These are phyloP conservation scores for Dendrocalamus latiflorus DNA, from an alignment of 202 grass and related monocot genomes.

Conservation along the genomic window DNA sequence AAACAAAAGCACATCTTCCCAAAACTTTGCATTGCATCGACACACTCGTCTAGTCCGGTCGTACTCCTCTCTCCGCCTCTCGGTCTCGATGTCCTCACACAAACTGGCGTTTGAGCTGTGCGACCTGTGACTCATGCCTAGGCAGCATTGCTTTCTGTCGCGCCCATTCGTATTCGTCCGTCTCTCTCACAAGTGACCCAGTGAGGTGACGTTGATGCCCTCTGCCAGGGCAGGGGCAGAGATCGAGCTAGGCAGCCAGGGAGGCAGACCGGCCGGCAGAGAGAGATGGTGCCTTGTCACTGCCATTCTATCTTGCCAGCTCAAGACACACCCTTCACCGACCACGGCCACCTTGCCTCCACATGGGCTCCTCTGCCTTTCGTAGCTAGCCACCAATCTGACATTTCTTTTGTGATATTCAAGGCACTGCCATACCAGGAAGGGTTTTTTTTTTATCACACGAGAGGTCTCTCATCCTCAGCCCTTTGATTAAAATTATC, in stretches of 20 bases:
- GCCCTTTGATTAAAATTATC: too few species aligned
- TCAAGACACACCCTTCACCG: not conserved
- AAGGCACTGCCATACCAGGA: too few species aligned
- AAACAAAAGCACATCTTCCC: not conserved
- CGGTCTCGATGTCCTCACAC: not conserved
- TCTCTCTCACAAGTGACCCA: not conserved
- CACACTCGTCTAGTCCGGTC: not conserved
- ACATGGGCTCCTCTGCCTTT: not conserved
- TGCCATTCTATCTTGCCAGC: constrained; percentile 2
- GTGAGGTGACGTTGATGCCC: not conserved
- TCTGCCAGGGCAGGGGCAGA: not conserved
- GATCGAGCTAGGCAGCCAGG: not conserved
- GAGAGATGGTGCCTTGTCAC: not conserved
- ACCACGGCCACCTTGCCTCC: constrained; percentile 5
- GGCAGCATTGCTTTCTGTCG: not conserved
- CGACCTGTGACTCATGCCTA: not conserved
- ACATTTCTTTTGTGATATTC: not conserved
- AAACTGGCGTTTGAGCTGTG: not conserved
- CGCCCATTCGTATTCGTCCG: not conserved
- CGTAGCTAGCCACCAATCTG: constrained; percentile 1
- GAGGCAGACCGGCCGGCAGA: not conserved
- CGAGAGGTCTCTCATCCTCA: too few species aligned
- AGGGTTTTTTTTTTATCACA: too few species aligned
- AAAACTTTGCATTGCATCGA: not conserved
- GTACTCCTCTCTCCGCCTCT: not conserved